Base-by-base conservation (phyloP, 345 rosid genomes). In the Populus deltoides region DNA sequence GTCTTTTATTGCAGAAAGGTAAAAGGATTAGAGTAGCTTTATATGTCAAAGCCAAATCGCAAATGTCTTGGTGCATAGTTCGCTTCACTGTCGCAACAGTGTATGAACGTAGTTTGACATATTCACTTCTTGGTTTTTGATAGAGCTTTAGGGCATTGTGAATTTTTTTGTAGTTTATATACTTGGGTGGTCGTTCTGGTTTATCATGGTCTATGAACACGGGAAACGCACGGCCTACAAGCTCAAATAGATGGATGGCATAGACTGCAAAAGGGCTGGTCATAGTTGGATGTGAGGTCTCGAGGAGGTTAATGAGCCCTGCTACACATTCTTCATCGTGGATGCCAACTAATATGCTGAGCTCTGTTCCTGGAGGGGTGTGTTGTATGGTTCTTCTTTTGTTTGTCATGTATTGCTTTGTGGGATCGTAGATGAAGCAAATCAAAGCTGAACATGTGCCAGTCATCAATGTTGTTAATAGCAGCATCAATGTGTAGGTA, bases 331-430 rank as follows among this genome's bases (percentile, higher is more conserved):
- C 87, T 18, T 86, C 78, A 71, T 88, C 84, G 22, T 87, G 82
- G 38, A 91, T 77, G 53, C 90, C 86, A 5, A 89, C 77, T 38
- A 93, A 82, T 1, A 92, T 62, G 22, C 86, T 57, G 51, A 92
- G 75, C 76, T 88, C 82, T 4, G 87, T 71, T 33, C 51, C 66
- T 0, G 81, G 90, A 5, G 91, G 82, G 11, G 88, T 87, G 81
- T 95, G 94, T 13, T 92, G 98, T 81, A 93, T 87, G 31, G 97
- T 95, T 41, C 96, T 89, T 76, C 90, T 86, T 68, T 76, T 89
- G 83, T 82, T 91, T 22, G 88, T 87, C 87, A 86, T 87, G 78
- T 92, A 90, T 22, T 95, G 97, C 76, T 77, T 86, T 2, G 89
- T 81, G 31, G 98, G 98, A 75, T 93, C 93, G 17, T 91, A 93